These are phyloP conservation scores for Collariella sp. DNA, from an alignment of 495 filamentous ascomycete genomes.

Conservation along the genomic window DNA sequence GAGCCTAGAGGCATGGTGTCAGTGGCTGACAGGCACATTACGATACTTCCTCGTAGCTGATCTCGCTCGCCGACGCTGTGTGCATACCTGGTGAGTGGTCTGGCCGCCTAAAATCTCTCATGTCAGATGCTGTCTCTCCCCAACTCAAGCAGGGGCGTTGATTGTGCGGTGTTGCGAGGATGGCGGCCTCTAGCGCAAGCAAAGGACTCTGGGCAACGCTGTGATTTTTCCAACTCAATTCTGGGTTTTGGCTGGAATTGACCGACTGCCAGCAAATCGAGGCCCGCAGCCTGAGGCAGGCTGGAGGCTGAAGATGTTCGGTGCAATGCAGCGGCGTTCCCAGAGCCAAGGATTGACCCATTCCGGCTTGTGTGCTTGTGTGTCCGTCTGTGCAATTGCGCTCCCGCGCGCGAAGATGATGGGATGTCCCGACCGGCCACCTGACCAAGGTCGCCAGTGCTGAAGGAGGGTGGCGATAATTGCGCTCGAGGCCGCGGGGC, in stretches of 20 bases:
- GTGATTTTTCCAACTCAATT: background rate
- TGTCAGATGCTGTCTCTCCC: conserved; percentile 36
- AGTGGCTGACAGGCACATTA: conserved; percentile 11
- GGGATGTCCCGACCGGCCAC: background rate
- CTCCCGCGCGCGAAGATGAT: background rate
- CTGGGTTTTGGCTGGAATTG: background rate
- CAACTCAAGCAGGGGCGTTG: conserved; percentile 18
- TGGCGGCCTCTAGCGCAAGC: conserved; percentile 1
- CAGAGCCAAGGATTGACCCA: background rate
- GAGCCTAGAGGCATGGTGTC: conserved; percentile 48
- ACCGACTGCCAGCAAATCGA: background rate
- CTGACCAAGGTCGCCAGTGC: background rate
- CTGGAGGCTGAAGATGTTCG: background rate
- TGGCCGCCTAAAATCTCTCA: conserved; percentile 40
- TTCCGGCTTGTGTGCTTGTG: background rate
- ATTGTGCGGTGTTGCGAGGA: conserved; percentile 7
- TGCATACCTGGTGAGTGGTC: conserved; percentile 43
- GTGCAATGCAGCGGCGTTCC: background rate
- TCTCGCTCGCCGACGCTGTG: conserved; percentile 19
- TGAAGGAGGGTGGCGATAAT: conserved; percentile 6
- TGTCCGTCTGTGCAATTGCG: background rate
- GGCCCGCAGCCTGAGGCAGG: background rate
- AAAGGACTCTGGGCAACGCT: background rate
- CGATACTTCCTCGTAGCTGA: conserved; percentile 15
- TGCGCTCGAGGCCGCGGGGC: conserved; percentile 14